Conservation (phyloP, 2,329 filamentous ascomycete genomes). For the Graphium sp. region DNA sequence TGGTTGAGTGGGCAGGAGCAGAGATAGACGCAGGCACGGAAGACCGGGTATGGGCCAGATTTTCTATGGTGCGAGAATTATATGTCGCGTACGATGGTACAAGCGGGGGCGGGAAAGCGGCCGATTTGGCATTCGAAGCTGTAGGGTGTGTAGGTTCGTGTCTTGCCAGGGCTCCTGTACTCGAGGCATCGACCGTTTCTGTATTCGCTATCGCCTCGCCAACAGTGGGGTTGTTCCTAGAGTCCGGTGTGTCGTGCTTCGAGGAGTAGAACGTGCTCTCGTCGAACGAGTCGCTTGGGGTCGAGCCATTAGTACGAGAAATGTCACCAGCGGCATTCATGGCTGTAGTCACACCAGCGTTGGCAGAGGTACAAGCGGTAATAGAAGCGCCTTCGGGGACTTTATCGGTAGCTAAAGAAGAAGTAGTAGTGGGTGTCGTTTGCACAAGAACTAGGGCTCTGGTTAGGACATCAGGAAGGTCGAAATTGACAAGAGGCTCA, state of each 20-base stretch:
- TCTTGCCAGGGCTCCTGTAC: neutral
- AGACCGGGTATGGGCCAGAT: neutral
- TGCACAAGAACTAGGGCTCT: constrained; percentile 57
- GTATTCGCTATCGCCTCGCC: neutral
- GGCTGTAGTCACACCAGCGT: constrained; percentile 26
- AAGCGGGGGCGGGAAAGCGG: too few relatives aligned
- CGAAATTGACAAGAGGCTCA: constrained; percentile 44
- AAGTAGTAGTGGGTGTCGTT: constrained; percentile 22
- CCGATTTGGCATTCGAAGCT: neutral
- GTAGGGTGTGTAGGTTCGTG: neutral
- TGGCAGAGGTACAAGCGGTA: constrained; percentile 4
- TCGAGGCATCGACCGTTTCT: neutral
- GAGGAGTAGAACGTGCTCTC: constrained; percentile 95
- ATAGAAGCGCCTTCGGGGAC: too few relatives aligned
- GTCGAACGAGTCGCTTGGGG: constrained; percentile 67
- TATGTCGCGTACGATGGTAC: too few relatives aligned
- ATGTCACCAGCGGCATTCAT: constrained; percentile 36
- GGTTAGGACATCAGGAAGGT: constrained; percentile 56
- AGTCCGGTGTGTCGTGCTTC: constrained; percentile 63
- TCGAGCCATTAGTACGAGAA: constrained; percentile 37
- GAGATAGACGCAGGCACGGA: neutral
- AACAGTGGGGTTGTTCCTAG: constrained; percentile 12
- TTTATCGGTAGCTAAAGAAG: too few relatives aligned
- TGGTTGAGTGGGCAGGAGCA: neutral
- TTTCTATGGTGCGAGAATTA: neutral